These are phyloP conservation scores for Fusarium humuli DNA, from an alignment of 2,329 filamentous ascomycete genomes.

Conservation along the genomic window DNA sequence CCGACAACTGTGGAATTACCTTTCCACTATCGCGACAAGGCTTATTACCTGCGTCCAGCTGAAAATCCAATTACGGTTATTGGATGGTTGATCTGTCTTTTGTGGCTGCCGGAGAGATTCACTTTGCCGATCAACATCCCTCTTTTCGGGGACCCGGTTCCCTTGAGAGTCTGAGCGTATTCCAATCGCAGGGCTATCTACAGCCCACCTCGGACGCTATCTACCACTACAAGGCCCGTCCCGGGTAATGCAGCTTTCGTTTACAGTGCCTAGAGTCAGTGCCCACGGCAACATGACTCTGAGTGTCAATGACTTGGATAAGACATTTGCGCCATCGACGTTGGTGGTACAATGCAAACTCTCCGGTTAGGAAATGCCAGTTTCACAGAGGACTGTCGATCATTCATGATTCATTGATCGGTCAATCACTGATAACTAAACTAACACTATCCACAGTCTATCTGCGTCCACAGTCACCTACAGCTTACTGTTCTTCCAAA, in stretches of 20 bases:
- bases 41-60: slow-evolving; percentile 24
- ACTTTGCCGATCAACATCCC: slow-evolving; percentile 25
- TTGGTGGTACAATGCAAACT: slow-evolving; percentile 30
- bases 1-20: slow-evolving; percentile 17
- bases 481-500: slow-evolving; percentile 74
- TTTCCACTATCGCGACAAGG: slow-evolving; percentile 10
- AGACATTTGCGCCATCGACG: slow-evolving; percentile 30
- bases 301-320: not conserved
- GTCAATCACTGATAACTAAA: not conserved
- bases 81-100: not conserved
- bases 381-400: not conserved
- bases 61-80: slow-evolving; percentile 19
- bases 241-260: slow-evolving; percentile 1
- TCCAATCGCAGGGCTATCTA: slow-evolving; percentile 23
- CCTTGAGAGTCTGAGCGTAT: slow-evolving; percentile 14
- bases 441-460: too few relatives aligned
- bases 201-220: slow-evolving; percentile 34
- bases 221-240: slow-evolving; percentile 39
- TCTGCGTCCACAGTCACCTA: too few relatives aligned
- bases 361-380: not conserved
- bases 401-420: not conserved
- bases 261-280: not conserved
- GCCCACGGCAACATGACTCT: not conserved
- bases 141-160: slow-evolving; percentile 4
- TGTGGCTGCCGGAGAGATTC: slow-evolving; percentile 17